Conservation (phyloP, 2,329 filamentous ascomycete species). For the Cucurbitaria berberidis region DNA sequence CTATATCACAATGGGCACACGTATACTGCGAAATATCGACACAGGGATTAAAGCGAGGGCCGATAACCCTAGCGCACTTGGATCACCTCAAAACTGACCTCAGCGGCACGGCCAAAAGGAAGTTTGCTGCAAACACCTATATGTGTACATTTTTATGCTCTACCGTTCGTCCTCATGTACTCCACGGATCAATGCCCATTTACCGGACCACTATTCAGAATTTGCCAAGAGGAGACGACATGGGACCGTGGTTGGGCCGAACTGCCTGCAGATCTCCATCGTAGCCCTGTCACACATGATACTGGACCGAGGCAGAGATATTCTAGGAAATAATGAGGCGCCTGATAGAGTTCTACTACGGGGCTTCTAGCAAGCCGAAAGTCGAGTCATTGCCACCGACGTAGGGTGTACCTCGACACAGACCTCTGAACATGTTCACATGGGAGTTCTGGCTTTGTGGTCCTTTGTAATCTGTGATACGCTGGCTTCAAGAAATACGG, state of each 20-base stretch:
- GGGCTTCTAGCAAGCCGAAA: background rate
- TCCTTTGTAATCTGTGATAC: background rate
- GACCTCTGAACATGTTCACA: background rate
- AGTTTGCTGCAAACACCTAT: background rate
- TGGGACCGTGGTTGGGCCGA: conserved; percentile 6
- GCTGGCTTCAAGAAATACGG: background rate
- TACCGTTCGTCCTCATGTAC: background rate
- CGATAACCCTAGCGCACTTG: conserved; percentile 11
- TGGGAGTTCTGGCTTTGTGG: background rate
- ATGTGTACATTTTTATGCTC: too few species aligned
- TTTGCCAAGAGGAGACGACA: conserved; percentile 10
- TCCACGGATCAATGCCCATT: background rate
- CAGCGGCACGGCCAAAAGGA: conserved; percentile 3
- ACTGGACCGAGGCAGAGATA: conserved; percentile 16
- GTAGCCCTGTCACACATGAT: conserved; percentile 18
- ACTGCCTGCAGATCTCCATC: conserved; percentile 9
- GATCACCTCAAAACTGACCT: conserved; percentile 17
- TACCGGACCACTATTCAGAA: background rate
- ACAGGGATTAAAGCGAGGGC: conserved; percentile 17
- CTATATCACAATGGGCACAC: background rate
- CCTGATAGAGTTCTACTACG: conserved; percentile 3
- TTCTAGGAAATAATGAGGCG: conserved; percentile 4
- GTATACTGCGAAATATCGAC: conserved; percentile 7
- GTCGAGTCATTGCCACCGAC: background rate
- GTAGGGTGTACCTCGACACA: background rate